Evolutionary conservation across 2,329 filamentous ascomycete genomes (phyloP), one percentile per base, ranked within the genome.

Genomic region (Talaromyces sp.): DNA sequence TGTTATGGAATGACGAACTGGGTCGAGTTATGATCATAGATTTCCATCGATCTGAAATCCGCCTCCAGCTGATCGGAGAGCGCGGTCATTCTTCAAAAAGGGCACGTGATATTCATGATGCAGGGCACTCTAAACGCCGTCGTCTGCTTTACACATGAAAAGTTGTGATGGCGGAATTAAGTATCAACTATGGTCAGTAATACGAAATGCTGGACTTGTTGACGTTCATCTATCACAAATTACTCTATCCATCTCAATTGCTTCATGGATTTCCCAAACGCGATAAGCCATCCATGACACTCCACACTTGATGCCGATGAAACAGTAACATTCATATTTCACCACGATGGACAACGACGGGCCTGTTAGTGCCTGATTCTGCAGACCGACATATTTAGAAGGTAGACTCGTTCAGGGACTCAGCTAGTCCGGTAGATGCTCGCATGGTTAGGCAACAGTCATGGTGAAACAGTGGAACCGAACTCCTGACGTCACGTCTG

Each of bases 1-100:
- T 70, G 11, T 48, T 72, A 41, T 72, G 69, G 69, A 71, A 71
- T 59, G 27, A 59, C 13, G 69, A 71, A 66, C 65, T 70, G 13
- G 47, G 66, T 13, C 63, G 69, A 39, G 65, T 66, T 16, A 56
- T 71, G 27, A 69, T 72, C 13, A 72, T 72, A 59, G 68, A 71
- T 54, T 72, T 72, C 60, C 67, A 71, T 48, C 57, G 56, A 16
- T 68, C 58, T 54, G 14, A 50, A 56, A 63, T 70, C 33, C 31
- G 62, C 52, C 33, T 19, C 43, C 54, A 39, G 9, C 35, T 37
- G n/a, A 64, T 31, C 1, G 58, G 3, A 27, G 27, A 27, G 4
- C 27, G 16, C 50, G n/a, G 54, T 19, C 14, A 11, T 13, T 64
- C 56, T 60, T 39, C 39, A 19, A 64, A 64, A 27, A 60, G 63